phyloP scores from a whole-genome alignment of 2,329 filamentous ascomycete species.

The Dothideomycetidae sp. region DNA sequence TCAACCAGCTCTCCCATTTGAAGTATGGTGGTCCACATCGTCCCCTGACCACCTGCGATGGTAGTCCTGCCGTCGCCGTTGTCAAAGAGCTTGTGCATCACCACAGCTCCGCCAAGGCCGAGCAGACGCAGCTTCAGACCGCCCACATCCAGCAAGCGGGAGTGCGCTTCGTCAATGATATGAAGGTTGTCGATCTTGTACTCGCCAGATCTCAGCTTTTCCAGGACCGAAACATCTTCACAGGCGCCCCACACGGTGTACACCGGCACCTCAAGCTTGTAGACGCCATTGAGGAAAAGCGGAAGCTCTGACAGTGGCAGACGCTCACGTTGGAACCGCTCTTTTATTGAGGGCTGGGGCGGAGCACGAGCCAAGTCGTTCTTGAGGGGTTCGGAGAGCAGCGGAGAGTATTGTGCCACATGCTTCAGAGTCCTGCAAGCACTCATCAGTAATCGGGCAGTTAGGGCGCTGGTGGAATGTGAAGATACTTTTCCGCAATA shows the following conservation, averaged over 20 bases:
- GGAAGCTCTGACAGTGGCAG: slow-evolving; percentile 87
- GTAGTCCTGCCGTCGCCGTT: slow-evolving; percentile 96
- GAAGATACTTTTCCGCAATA: slow-evolving; percentile 86
- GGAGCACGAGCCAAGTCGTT: slow-evolving; percentile 52
- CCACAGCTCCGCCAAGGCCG: slow-evolving; percentile 85
- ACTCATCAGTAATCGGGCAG: slow-evolving; percentile 5
- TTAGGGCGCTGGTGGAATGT: not conserved
- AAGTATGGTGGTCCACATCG: slow-evolving; percentile 97
- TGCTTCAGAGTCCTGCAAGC: slow-evolving; percentile 75
- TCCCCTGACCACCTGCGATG: slow-evolving; percentile 93
- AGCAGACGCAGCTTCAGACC: slow-evolving; percentile 91
- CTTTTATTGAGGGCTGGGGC: slow-evolving; percentile 58
- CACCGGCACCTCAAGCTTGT: slow-evolving; percentile 88
- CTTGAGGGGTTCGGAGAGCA: slow-evolving; percentile 66
- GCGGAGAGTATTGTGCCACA: slow-evolving; percentile 93
- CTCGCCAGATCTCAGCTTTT: slow-evolving; percentile 93
- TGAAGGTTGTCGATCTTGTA: slow-evolving; percentile 97
- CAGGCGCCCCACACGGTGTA: slow-evolving; percentile 99
- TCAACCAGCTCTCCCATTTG: slow-evolving; percentile 98
- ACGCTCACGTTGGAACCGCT: slow-evolving; percentile 65
- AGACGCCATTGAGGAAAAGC: slow-evolving; percentile 70
- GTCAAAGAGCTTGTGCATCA: slow-evolving; percentile 99
- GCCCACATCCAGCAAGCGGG: slow-evolving; percentile 83
- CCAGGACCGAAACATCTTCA: slow-evolving; percentile 91
- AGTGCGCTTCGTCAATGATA: slow-evolving; percentile 96